phyloP scores from a whole-genome alignment of 2,329 filamentous ascomycete species.

The Pseudocercospora cruenta region DNA sequence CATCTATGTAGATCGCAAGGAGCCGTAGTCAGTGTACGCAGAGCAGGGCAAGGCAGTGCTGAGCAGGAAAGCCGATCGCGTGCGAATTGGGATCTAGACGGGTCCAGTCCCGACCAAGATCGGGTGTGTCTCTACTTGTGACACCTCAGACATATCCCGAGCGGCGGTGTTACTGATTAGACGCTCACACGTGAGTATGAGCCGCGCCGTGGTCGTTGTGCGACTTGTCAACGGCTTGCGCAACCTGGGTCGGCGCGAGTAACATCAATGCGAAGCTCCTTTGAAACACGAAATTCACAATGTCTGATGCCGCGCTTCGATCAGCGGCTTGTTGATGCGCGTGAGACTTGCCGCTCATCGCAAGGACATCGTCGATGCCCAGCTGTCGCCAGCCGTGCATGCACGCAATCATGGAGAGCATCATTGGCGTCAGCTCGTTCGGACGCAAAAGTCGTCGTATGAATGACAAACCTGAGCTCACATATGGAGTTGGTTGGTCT shows the following conservation, averaged over 20 bases:
- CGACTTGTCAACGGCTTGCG: conserved; percentile 7
- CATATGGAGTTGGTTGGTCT: not conserved
- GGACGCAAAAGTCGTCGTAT: conserved; percentile 6
- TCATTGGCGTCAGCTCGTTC: not conserved
- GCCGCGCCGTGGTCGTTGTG: conserved; percentile 10
- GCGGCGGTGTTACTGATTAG: conserved; percentile 12
- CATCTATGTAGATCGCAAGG: not conserved
- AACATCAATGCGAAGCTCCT: conserved; percentile 10
- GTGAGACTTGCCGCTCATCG: conserved; percentile 3
- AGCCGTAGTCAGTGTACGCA: not conserved
- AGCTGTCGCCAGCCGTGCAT: conserved; percentile 17
- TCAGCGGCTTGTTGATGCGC: conserved; percentile 14
- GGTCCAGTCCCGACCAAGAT: conserved; percentile 15
- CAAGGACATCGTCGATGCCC: conserved; percentile 26
- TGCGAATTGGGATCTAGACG: conserved; percentile 14
- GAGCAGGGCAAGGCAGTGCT: not conserved
- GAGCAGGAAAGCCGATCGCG: conserved; percentile 11
- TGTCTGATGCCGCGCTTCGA: conserved; percentile 10
- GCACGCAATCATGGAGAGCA: conserved; percentile 28
- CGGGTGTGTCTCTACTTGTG: conserved; percentile 16
- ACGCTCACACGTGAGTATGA: conserved; percentile 14
- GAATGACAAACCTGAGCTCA: conserved; percentile 5
- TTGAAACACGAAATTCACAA: conserved; percentile 3
- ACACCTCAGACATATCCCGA: conserved; percentile 6
- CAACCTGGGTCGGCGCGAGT: not conserved